Conservation (phyloP, 495 filamentous ascomycete species). For the Aspergillus asperescens region DNA sequence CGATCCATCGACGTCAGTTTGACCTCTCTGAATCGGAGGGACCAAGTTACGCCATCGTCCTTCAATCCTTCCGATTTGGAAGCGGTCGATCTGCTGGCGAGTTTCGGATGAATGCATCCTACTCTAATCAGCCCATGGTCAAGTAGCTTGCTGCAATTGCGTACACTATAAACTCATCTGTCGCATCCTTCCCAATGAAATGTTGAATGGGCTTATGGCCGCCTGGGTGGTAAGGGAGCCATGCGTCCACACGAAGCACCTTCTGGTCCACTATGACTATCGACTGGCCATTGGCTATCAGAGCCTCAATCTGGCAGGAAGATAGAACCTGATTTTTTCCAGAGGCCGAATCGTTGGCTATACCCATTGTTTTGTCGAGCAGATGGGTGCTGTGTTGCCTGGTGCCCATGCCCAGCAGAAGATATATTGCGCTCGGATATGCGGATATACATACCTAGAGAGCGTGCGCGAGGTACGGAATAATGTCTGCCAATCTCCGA, state of each 20-base stretch:
- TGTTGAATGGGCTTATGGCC: conserved; percentile 88
- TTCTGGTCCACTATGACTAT: conserved; percentile 73
- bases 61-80: conserved; percentile 77
- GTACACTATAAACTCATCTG: conserved; percentile 88
- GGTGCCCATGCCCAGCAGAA: too few species aligned
- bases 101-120: conserved; percentile 81
- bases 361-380: too few species aligned
- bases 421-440: too few species aligned
- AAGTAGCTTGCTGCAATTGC: conserved; percentile 27
- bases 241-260: conserved; percentile 82
- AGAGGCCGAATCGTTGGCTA: too few species aligned
- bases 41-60: conserved; percentile 83
- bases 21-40: conserved; percentile 88
- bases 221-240: conserved; percentile 84
- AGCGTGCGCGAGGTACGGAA: too few species aligned
- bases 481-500: too few species aligned
- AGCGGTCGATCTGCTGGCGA: conserved; percentile 61
- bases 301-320: too few species aligned
- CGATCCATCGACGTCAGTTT: conserved; percentile 40
- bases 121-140: conserved; percentile 38
- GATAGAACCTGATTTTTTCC: too few species aligned
- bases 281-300: too few species aligned
- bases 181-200: conserved; percentile 94
- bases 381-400: too few species aligned
- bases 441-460: too few species aligned